Conservation (phyloP, 805 yeast species). For the Pichia kluyveri region DNA sequence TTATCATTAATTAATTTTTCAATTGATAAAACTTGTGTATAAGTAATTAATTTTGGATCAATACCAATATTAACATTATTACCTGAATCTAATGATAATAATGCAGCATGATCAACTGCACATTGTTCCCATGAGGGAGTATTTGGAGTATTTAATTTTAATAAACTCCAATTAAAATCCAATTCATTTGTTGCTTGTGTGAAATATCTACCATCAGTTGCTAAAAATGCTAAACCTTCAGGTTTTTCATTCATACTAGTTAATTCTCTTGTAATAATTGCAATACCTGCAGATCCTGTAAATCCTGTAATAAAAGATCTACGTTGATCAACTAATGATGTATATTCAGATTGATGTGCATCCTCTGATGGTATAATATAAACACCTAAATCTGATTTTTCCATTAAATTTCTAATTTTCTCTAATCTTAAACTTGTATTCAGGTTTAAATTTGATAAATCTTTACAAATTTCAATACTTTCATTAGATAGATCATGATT, state of each 20-base stretch:
- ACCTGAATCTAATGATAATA: conserved; percentile 39
- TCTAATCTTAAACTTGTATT: conserved; percentile 51
- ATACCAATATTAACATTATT: conserved; percentile 28
- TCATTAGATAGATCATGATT: conserved; percentile 15
- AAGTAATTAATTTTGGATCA: conserved; percentile 43
- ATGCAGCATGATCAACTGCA: conserved; percentile 42
- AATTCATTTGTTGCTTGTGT: conserved; percentile 49
- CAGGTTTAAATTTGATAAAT: conserved; percentile 27
- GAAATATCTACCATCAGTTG: conserved; percentile 56
- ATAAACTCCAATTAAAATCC: conserved; percentile 50
- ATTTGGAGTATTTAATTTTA: conserved; percentile 42
- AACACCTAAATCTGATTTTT: conserved; percentile 47
- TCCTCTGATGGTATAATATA: conserved; percentile 59
- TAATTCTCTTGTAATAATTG: conserved; percentile 46
- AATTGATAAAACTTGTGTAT: conserved; percentile 26
- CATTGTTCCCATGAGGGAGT: conserved; percentile 53
- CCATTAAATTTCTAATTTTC: conserved; percentile 57
- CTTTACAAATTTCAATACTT: conserved; percentile 9
- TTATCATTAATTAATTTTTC: conserved; percentile 25
- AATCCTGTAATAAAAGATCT: conserved; percentile 51
- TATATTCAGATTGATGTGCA: conserved; percentile 57
- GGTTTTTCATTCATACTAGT: conserved; percentile 41
- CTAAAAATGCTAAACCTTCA: conserved; percentile 46
- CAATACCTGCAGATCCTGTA: conserved; percentile 54
- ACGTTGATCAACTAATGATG: conserved; percentile 43